Conservation (phyloP, 306 rosid genomes). For the Cicer judaicum region DNA sequence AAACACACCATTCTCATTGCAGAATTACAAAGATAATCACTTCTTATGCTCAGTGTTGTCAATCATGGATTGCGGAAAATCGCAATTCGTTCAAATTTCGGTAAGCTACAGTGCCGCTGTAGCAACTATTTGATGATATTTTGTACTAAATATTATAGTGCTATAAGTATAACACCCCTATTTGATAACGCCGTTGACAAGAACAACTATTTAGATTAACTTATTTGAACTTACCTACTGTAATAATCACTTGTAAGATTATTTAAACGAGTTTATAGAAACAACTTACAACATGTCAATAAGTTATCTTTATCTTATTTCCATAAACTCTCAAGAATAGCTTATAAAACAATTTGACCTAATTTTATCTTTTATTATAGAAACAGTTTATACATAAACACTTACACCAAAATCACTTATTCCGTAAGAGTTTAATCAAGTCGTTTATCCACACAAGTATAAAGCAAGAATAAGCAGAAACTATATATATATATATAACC, state of each 20-base stretch:
- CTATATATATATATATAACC: conserved; percentile 55
- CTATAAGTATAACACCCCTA: too few relatives aligned
- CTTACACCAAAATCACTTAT: neutral
- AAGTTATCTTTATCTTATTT: neutral
- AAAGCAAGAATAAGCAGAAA: conserved; percentile 14
- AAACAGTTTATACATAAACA: too few relatives aligned
- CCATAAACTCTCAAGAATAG: neutral
- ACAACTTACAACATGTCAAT: neutral
- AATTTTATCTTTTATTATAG: too few relatives aligned
- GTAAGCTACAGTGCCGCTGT: too few relatives aligned
- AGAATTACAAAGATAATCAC: too few relatives aligned
- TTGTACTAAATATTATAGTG: too few relatives aligned
- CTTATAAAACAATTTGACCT: neutral
- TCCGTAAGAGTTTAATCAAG: neutral
- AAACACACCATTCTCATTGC: neutral
- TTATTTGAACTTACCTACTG: neutral
- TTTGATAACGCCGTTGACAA: too few relatives aligned
- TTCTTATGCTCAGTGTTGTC: too few relatives aligned
- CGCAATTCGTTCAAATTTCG: too few relatives aligned
- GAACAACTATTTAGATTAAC: neutral
- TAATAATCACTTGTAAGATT: neutral
- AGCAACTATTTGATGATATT: too few relatives aligned
- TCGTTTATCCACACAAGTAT: neutral
- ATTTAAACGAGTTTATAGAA: neutral
- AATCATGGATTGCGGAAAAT: too few relatives aligned